Evolutionary conservation across 805 yeast species (phyloP).

Genomic region (Pichia manshurica): DNA sequence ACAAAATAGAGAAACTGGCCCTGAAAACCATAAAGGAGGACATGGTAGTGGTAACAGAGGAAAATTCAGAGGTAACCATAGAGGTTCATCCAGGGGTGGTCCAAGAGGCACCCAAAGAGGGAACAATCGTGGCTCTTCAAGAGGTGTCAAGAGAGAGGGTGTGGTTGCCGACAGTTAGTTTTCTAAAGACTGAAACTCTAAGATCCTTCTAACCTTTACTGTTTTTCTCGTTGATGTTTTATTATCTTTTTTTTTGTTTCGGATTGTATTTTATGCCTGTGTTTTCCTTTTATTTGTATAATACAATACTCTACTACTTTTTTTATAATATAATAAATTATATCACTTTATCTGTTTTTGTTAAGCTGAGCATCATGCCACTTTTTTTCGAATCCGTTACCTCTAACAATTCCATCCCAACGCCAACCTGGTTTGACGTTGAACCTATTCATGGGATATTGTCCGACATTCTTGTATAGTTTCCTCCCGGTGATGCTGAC

Average conservation of each 20-base stretch:
- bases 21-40: neutral
- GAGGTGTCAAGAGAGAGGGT: too few species aligned
- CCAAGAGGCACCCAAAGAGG: constrained; percentile 16
- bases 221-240: too few species aligned
- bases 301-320: neutral
- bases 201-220: too few species aligned
- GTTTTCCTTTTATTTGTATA: too few species aligned
- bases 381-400: constrained; percentile 76
- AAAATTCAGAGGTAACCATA: constrained; percentile 3
- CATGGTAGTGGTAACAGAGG: constrained; percentile 1
- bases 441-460: constrained; percentile 64
- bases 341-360: constrained; percentile 15
- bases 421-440: constrained; percentile 69
- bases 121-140: neutral
- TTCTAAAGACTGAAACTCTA: too few species aligned
- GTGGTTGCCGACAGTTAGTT: too few species aligned
- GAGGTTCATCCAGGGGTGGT: constrained; percentile 16
- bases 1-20: neutral
- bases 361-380: constrained; percentile 38
- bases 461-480: constrained; percentile 41
- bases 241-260: neutral
- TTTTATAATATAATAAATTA: constrained; percentile 11
- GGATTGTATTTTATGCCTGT: neutral
- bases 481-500: constrained; percentile 44
- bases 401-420: constrained; percentile 92